These are phyloP conservation scores for Beauveria scarabaeidicola DNA, from an alignment of 2,329 filamentous ascomycete species.

Conservation along the genomic window DNA sequence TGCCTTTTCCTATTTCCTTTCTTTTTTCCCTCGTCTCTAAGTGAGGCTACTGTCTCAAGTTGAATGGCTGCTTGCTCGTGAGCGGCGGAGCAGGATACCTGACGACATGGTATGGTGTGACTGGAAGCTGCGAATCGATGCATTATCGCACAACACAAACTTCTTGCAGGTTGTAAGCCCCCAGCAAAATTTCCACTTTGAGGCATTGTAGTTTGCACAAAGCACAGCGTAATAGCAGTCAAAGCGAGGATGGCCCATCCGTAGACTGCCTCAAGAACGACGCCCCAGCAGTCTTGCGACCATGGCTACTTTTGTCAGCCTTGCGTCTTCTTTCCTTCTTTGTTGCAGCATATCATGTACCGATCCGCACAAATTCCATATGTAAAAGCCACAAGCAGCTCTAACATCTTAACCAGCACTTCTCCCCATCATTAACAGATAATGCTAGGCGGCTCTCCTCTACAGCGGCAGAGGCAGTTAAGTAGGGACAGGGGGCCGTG, in stretches of 20 bases:
- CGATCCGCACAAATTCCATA: background rate
- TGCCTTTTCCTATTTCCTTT: background rate
- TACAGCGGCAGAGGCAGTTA: background rate
- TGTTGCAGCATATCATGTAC: background rate
- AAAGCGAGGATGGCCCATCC: constrained; percentile 4
- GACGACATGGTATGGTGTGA: background rate
- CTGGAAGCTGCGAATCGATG: background rate
- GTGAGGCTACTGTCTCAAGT: background rate
- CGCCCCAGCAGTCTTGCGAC: constrained; percentile 10
- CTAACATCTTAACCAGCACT: background rate
- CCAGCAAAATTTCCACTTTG: background rate
- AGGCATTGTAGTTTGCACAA: background rate
- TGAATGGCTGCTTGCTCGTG: background rate
- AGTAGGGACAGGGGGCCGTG: background rate
- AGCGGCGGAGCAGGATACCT: background rate
- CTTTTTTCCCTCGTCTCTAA: background rate
- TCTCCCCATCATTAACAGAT: no score
- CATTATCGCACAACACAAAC: background rate
- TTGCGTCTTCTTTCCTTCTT: background rate
- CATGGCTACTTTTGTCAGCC: background rate
- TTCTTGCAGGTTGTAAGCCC: background rate
- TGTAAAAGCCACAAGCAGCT: background rate
- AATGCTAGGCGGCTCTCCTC: no score
- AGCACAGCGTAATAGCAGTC: constrained; percentile 10
- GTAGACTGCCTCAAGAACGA: background rate